Evolutionary conservation across 2,329 filamentous ascomycete genomes (phyloP), one percentile per base, ranked within the genome.

Genomic region (Aspergillus intermedius): DNA sequence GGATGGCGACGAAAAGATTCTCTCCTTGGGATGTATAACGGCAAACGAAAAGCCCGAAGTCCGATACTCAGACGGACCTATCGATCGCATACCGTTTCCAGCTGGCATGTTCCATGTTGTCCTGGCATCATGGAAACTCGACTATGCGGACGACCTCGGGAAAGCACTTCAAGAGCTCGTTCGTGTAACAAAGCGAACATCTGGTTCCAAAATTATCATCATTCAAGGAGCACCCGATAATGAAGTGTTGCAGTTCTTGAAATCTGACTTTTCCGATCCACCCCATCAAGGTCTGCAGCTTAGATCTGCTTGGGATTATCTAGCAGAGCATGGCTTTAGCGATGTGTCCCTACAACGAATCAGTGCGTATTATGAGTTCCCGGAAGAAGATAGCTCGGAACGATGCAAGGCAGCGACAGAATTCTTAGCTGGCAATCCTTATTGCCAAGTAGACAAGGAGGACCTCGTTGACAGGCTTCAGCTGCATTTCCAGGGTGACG

Each of bases 281-380:
- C 22, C 19, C 21, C 49, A 51, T 28, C 49, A 51, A 32, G 49
- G 49, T n/a, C 8, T 23, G 17, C 42, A 48, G 3, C 46, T 51
- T 1, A 28, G 42, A 4, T 44, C 23, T n/a, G 45, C 48, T 6
- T 37, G 8, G 19, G 6, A 43, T n/a, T 3, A 8, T 28, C 15
- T 43, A 28, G 12, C 23, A n/a, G 23, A n/a, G 7, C 12, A n/a
- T 13, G 41, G 41, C 1, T 43, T 43, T 30, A 22, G 41, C 5
- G 10, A 15, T 17, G 9, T 25, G 2, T 43, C 41, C n/a, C 8
- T 43, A n/a, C 41, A 43, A 1, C 17, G 40, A 3, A 23, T 42
- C 10, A 10, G n/a, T n/a, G 22, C 19, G 15, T 2, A 22, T 23
- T 42, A 21, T 42, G 21, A 7, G 6, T 42, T 42, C 17, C 17